Evolutionary conservation across 495 filamentous ascomycete genomes (phyloP), one percentile per base, ranked within the genome.

Genomic region (Aspergillus steynii): DNA sequence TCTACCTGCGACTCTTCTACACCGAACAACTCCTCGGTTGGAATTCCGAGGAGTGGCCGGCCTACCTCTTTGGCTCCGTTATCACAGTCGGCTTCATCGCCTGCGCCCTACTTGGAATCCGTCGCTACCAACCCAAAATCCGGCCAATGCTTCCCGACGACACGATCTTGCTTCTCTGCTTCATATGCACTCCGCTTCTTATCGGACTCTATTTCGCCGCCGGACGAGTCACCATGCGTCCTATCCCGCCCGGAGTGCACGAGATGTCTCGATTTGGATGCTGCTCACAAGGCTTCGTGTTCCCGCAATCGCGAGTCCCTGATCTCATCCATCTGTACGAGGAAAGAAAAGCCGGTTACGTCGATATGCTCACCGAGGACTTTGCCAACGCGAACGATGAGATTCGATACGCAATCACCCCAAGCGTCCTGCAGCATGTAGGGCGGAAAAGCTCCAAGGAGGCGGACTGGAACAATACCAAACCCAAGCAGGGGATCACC

Each of bases 1-100:
- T 85, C 0, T 86, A 85, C 61, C 73, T 87, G 2, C 80, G 84
- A 2, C 74, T 86, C 3, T 87, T 87, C 68, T 84, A 85, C 60
- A 81, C 78, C 6, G 81, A 85, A 62, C 68, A 75, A 25, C 74
- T 79, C 29, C 71, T 83, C 6, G 81, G 82, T 46, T 85, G 81
- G 81, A 82, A 83, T 59, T 73, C 70, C 12, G 81, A 85, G 60
- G 73, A 80, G 42, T 82, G 77, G 78, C 68, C 56, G 0, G 67
- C 57, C 27, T 82, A 83, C 52, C 63, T 78, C 9, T 55, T 64
- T 6, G 70, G 59, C 29, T 73, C 71, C 27, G 28, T 74, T 3
- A 29, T 70, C 27, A 55, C 71, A 14, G 56, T 70, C 25, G 27
- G 27, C 55, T 29, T 53, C 55, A 29, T 63, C 26, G 51, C 50